Base-by-base conservation (phyloP, 148 eudicot species). In the Rhododendron ovatum region DNA sequence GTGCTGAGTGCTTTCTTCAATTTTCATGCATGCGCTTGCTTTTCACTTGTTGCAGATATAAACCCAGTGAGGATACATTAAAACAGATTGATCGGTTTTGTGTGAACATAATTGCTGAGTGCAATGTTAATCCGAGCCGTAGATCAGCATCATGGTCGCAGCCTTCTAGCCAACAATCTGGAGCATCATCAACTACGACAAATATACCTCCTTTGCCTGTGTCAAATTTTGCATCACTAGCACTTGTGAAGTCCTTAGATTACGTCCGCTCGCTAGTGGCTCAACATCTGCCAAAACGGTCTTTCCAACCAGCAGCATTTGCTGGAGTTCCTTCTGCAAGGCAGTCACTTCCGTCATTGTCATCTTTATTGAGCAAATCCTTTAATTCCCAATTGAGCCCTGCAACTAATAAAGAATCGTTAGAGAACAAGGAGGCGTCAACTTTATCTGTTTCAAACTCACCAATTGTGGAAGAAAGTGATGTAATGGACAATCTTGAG, bases 221-320 rank as follows among this genome's bases (percentile, higher is more conserved):
- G 75, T 94, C 99, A 85, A 97, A 92, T 90, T 95, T 93, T 93
- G 96, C 95, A 85, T 97, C 96, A 57, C 86, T 84, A 51, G 90
- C 98, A 81, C 96, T 97, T 87, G 94, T 91, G 86, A 95, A 97
- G 87, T 97, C 99, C 80, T 89, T 97, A 88, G 92, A 95, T 87
- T 97, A 97, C 90, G 95, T 97, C 65, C 99, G 98, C 85, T 97
- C 99, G 86, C 89, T 97, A 87, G 98, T 97, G 86, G 94, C 93
- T 63, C 98, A 93, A 89, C 91, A 94, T 90, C 88, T 95, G 76
- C 99, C 99, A 84, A 95, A 86, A 83, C 92, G 94, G 83, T 94
- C 96, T 57, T 93, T 95, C 82, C 98, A 97, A 87, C 94, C 99
- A 80, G 96, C 98, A 79, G 95, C 93, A 59, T 95, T 97, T 89